Percentiles rank a stretch among this genome's conserved stretches.
phyloP scores from a whole-genome alignment of 768 basidiomycete genomes.

The Brasilioporus rufonigricans region DNA sequence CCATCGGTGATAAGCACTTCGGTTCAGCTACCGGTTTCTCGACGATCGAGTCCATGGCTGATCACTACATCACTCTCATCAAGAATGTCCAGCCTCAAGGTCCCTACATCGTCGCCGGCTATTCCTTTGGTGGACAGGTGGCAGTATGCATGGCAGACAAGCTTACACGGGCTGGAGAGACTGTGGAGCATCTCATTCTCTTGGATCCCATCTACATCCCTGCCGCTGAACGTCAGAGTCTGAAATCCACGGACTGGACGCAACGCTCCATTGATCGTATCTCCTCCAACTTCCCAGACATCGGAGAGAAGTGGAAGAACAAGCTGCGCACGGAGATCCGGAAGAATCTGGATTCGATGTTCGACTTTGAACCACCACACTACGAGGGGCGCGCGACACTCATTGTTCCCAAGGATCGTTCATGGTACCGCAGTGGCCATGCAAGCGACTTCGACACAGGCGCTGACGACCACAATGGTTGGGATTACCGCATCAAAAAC shows the following conservation, averaged over 20 bases:
- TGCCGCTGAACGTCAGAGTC: slow-evolving; percentile 23
- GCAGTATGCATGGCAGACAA: slow-evolving; percentile 28
- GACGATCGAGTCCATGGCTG: slow-evolving; percentile 30
- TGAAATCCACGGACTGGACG: slow-evolving; percentile 31
- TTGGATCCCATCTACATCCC: slow-evolving; percentile 32
- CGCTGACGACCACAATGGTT: slow-evolving; percentile 31
- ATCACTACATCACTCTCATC: slow-evolving; percentile 32
- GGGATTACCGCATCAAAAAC: slow-evolving; percentile 27
- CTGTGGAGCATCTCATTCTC: slow-evolving; percentile 26
- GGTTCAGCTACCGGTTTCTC: slow-evolving; percentile 30
- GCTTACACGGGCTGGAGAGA: slow-evolving; percentile 22
- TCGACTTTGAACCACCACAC: slow-evolving; percentile 29
- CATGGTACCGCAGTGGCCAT: slow-evolving; percentile 30
- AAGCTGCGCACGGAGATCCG: slow-evolving; percentile 30
- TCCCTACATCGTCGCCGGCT: slow-evolving; percentile 27
- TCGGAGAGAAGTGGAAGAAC: slow-evolving; percentile 31
- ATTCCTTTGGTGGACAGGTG: slow-evolving; percentile 31
- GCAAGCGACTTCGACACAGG: slow-evolving; percentile 32
- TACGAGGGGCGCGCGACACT: slow-evolving; percentile 25
- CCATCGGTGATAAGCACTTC: slow-evolving; percentile 33
- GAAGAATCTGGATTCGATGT: slow-evolving; percentile 34
- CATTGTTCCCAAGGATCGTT: slow-evolving; percentile 31
- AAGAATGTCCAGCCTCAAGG: slow-evolving; percentile 25
- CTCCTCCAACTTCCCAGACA: slow-evolving; percentile 31
- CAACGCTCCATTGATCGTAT: slow-evolving; percentile 32